Evolutionary conservation across 2,329 filamentous ascomycete species (phyloP), one percentile per base, ranked within the genome.

Genomic region (Diaporthe aspalathi): DNA sequence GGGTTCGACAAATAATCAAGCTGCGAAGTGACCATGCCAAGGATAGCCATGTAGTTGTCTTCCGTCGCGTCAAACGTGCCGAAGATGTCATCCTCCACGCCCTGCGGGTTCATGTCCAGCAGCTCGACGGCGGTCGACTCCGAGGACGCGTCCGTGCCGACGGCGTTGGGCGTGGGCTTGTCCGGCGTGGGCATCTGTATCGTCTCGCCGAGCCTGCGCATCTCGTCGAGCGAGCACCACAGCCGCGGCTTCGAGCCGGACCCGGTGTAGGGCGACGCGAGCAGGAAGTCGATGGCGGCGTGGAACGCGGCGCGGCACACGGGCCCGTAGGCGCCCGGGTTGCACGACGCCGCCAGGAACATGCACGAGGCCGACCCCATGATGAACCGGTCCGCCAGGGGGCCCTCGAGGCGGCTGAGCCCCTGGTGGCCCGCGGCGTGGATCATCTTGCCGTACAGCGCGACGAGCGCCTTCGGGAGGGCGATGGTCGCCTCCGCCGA

Each of bases 181-280:
- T 60, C 56, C 9, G 56, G 56, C 24, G 56, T 60, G 2, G 56
- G 56, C 56, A 60, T 60, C 38, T 60, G 56, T 22, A 60, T 60
- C 7, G 40, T 29, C 22, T 60, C 56, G 22, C 38, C 56, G 22
- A 60, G 56, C 22, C 56, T 45, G 0, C 56, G 56, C 56, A 60
- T 60, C 38, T 60, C 56, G 56, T 60, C 56, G 4, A 60, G 38
- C 20, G 56, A 60, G 6, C 56, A 60, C 56, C 56, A 60, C 3
- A 60, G 38, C 20, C 56, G 43, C 6, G 56, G 56, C 5, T 60
- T 60, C 22, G 56, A 60, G 8, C 22, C 56, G 4, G 56, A 43
- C 2, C 38, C 56, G 16, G 56, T 45, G 38, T 60, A 60, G 1
- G 56, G 56, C 2, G 56, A 60, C 16, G 56, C 56, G 2, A 45